phyloP scores from a whole-genome alignment of 2,329 filamentous ascomycete genomes.

The Stenocarpella maydis region DNA sequence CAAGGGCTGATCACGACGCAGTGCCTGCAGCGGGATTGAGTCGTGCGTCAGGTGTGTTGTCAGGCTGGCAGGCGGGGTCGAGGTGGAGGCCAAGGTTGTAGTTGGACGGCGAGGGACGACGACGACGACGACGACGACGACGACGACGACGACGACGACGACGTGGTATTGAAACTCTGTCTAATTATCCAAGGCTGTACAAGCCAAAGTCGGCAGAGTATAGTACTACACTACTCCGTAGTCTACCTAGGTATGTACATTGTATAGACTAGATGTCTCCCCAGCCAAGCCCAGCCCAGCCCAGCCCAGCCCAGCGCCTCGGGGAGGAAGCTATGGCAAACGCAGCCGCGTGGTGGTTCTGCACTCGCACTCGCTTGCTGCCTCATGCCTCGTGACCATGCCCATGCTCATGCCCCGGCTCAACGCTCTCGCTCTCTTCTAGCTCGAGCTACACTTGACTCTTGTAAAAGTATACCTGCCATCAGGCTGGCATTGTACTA shows the following conservation, averaged over 20 bases:
- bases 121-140: too few relatives aligned
- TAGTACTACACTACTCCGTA: too few relatives aligned
- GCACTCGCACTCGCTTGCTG: neutral
- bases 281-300: too few relatives aligned
- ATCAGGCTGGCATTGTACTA: conserved; percentile 12
- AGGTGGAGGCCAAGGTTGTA: too few relatives aligned
- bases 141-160: too few relatives aligned
- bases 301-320: too few relatives aligned
- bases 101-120: too few relatives aligned
- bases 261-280: too few relatives aligned
- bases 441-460: neutral
- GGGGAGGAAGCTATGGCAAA: too few relatives aligned
- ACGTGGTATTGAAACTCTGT: neutral
- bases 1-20: neutral
- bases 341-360: too few relatives aligned
- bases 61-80: too few relatives aligned
- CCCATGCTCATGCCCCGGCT: neutral
- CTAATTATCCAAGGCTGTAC: neutral
- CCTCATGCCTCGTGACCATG: neutral
- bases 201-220: neutral
- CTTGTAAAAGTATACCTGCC: neutral
- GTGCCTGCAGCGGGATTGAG: neutral
- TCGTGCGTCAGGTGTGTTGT: neutral
- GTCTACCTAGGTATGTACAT: too few relatives aligned
- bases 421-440: neutral